Evolutionary conservation across 129 eudicot genomes (phyloP).

Genomic region (Dittrichia graveolens): DNA sequence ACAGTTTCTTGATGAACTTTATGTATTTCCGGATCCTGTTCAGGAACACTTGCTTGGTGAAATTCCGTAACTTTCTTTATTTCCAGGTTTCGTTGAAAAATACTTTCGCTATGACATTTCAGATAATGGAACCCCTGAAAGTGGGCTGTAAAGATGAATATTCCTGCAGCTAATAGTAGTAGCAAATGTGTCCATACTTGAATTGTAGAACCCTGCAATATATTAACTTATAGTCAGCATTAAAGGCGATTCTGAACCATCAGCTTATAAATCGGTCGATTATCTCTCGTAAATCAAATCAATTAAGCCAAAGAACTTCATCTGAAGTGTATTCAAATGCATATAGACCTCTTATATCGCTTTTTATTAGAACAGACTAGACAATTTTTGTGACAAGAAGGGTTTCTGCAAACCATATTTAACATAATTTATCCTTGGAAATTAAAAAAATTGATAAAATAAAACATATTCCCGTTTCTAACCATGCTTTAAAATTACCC

Average conservation of each 20-base stretch:
- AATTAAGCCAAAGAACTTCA: neutral
- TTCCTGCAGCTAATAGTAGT: conserved; percentile 8
- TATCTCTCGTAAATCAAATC: neutral
- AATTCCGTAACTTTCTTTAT: conserved; percentile 6
- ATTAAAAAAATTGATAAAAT: neutral
- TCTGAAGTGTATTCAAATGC: neutral
- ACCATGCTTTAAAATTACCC: neutral
- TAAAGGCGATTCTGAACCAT: neutral
- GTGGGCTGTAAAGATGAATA: neutral
- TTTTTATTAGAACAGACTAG: too few species aligned
- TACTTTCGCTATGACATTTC: neutral
- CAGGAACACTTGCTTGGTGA: neutral
- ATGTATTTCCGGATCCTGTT: neutral
- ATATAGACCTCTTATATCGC: neutral
- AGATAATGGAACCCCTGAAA: conserved; percentile 6
- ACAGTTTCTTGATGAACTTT: conserved; percentile 2
- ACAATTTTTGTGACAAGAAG: neutral
- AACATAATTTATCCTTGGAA: neutral
- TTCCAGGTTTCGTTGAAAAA: conserved; percentile 4
- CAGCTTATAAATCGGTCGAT: neutral
- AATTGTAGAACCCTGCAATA: conserved; percentile 21
- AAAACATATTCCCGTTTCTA: neutral
- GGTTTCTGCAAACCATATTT: neutral
- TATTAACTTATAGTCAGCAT: neutral
- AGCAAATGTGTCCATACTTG: conserved; percentile 7